Percentiles rank a stretch among this genome's conserved stretches.
These are phyloP conservation scores for Tulasnella sp. DNA, from an alignment of 768 basidiomycete species.

Conservation along the genomic window DNA sequence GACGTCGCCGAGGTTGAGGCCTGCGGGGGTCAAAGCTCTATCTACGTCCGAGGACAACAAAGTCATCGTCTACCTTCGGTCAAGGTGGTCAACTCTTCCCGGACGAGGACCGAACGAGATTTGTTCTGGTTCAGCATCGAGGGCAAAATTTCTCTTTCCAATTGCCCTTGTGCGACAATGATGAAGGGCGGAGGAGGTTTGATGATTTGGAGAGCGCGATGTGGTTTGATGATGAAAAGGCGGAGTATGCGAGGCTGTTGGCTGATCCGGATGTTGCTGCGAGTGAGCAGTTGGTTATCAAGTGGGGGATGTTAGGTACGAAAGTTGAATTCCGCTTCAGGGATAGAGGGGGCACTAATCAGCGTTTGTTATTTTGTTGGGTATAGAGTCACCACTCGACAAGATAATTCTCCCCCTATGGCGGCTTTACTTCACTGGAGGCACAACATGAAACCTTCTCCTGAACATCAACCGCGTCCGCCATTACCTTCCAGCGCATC, in stretches of 20 bases:
- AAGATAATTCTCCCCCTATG: slow-evolving; percentile 67
- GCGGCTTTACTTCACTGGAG: slow-evolving; percentile 68
- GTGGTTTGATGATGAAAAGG: slow-evolving; percentile 73
- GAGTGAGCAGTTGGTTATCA: slow-evolving; percentile 61
- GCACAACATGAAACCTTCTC: slow-evolving; percentile 27
- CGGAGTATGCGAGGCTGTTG: slow-evolving; percentile 57
- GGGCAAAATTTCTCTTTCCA: slow-evolving; percentile 53
- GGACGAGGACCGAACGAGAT: slow-evolving; percentile 51
- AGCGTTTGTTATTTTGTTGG: too few relatives aligned
- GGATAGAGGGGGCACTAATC: too few relatives aligned
- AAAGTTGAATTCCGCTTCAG: too few relatives aligned
- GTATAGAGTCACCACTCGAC: slow-evolving; percentile 66
- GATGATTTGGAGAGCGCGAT: not conserved
- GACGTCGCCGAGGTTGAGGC: slow-evolving; percentile 32
- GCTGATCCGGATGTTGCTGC: slow-evolving; percentile 54
- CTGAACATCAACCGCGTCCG: too few relatives aligned
- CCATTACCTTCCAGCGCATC: too few relatives aligned
- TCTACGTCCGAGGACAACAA: too few relatives aligned
- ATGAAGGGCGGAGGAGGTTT: not conserved
- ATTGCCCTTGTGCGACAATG: not conserved
- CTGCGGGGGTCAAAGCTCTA: slow-evolving; percentile 18
- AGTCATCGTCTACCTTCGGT: slow-evolving; percentile 37
- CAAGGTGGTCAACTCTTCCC: slow-evolving; percentile 50
- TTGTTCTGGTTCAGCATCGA: slow-evolving; percentile 60
- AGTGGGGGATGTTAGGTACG: too few relatives aligned